These are phyloP conservation scores for Rasamsonia emersonii DNA, from an alignment of 2,329 filamentous ascomycete genomes.

Conservation along the genomic window DNA sequence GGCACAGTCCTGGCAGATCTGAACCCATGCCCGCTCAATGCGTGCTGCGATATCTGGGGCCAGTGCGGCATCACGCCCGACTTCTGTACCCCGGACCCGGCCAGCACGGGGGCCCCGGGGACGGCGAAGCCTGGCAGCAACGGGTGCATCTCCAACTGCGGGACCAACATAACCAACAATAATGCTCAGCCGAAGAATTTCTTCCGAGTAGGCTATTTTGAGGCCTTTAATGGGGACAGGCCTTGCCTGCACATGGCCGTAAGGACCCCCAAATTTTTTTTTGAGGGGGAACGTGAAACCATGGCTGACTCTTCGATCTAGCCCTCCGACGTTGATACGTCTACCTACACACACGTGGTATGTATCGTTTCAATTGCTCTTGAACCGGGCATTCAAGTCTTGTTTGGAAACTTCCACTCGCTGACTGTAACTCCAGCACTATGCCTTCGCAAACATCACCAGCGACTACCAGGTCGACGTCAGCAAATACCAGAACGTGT, in stretches of 20 bases:
- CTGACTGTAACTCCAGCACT: conserved; percentile 16
- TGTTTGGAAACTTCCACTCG: too few species aligned
- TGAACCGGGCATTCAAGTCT: too few species aligned
- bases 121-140: conserved; percentile 23
- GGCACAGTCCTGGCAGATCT: conserved; percentile 14
- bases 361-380: too few species aligned
- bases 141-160: conserved; percentile 37
- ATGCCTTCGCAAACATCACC: conserved; percentile 28
- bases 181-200: conserved; percentile 5
- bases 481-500: conserved; percentile 19
- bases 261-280: too few species aligned
- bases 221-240: conserved; percentile 20
- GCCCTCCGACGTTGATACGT: too few species aligned
- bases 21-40: conserved; percentile 36
- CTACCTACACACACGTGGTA: too few species aligned
- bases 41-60: conserved; percentile 35
- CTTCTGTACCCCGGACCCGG: conserved; percentile 28
- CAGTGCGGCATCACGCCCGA: conserved; percentile 36
- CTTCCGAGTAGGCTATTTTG: conserved; percentile 22
- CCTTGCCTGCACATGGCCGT: conserved; percentile 19
- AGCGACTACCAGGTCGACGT: conserved; percentile 22
- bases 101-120: conserved; percentile 26
- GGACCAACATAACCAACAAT: conserved; percentile 24
- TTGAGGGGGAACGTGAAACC: too few species aligned
- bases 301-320: too few species aligned